Conservation (phyloP, 2,329 filamentous ascomycete genomes). For the Ceratocystis huliohia region DNA sequence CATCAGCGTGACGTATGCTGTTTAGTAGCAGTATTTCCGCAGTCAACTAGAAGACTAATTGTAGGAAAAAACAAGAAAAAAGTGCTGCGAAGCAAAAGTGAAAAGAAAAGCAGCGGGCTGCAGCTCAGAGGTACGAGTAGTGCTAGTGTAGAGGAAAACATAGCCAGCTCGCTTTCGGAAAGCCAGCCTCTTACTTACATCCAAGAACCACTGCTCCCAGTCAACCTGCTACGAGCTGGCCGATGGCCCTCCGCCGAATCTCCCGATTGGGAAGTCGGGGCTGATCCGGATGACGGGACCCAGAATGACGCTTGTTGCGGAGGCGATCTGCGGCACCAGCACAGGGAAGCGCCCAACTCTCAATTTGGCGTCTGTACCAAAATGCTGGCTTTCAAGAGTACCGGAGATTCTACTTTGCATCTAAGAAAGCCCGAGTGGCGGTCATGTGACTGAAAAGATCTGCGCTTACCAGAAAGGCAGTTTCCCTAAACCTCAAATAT, state of each 20-base stretch:
- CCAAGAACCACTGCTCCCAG: not conserved
- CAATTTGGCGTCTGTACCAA: not conserved
- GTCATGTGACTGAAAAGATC: not conserved
- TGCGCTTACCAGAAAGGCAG: not conserved
- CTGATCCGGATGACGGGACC: not conserved
- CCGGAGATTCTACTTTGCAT: not conserved
- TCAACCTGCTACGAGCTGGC: not conserved
- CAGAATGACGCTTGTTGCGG: not conserved
- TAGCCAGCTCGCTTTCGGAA: too few relatives aligned
- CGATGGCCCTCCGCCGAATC: not conserved
- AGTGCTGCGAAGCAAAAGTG: not conserved
- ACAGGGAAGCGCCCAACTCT: not conserved
- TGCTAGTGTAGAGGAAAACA: not conserved
- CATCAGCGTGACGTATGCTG: too few relatives aligned
- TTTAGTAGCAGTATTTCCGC: too few relatives aligned
- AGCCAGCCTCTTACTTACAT: not conserved
- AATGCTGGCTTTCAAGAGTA: not conserved
- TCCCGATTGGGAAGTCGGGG: not conserved
- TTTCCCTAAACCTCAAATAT: not conserved
- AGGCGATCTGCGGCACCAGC: not conserved
- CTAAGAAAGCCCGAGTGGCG: too few relatives aligned
- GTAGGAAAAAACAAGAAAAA: not conserved
- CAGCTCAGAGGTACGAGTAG: not conserved
- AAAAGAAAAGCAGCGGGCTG: not conserved
- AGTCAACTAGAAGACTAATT: too few relatives aligned